Base-by-base conservation (phyloP, 2,329 filamentous ascomycete species). In the Venturia asperata region DNA sequence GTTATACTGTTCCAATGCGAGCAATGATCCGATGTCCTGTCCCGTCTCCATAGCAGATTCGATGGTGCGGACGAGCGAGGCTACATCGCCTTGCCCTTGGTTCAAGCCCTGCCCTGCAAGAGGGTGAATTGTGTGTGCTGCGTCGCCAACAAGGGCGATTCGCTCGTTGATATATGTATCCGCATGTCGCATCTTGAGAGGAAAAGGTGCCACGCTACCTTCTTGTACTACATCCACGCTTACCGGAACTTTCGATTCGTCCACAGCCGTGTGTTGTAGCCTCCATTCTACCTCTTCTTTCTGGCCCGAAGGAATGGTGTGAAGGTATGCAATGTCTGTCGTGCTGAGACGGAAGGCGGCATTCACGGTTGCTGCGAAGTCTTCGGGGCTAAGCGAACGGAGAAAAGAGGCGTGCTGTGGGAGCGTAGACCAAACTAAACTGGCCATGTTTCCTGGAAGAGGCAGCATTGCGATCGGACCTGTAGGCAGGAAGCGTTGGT, bases 41-140 rank as follows among this genome's bases (percentile, higher is more conserved):
- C 94, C 94, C 68, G 94, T 90, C 55, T 82, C 79, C 21, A 95
- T 87, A 3, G 91, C 89, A 69, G 87, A 87, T 67, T 87, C 85
- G 62, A 99, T 89, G 0, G 87, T 87, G 68, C 82, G 83, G 7
- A 87, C 86, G 0, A 99, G 83, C 64, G 89, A 88, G 71, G 91
- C 87, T 0, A 94, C 89, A 73, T 99, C 94, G 21, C 86, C 92
- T 68, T 97, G 88, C 1, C 94, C 94, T 71, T 95, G 89, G 73
- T 99, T 99, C 17, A 99, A 81, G 0, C 94, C 94, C 76, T 97
- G 94, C 0, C 94, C 94, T 1, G 91, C 94, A 4, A 99, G 86
- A 0, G 94, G 94, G 75, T 99, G 94, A 69, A 96, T 87, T 1
- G 92, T 96, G 75, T 99, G 94, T 9, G 94, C 94, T 1, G 94